Percentiles rank a stretch among this genome's conserved stretches.
Conservation (phyloP, 768 basidiomycete species). For the Dioszegia aurantiaca region DNA sequence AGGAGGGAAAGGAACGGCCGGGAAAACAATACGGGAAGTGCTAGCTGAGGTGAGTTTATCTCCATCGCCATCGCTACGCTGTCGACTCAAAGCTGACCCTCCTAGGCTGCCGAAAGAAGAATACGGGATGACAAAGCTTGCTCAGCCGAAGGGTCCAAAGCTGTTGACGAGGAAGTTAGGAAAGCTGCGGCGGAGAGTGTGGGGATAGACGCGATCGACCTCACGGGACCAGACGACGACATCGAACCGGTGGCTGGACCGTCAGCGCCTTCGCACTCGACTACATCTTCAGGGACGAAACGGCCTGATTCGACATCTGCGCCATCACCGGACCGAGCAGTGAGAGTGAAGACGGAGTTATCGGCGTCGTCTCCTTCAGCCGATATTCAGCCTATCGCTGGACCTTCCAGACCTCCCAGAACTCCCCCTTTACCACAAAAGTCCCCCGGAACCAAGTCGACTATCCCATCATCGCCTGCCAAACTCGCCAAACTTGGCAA, state of each 20-base stretch:
- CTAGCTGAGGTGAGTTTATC: conserved; percentile 62
- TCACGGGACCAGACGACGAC: conserved; percentile 53
- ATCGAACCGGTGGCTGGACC: conserved; percentile 52
- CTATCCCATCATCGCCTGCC: too few relatives aligned
- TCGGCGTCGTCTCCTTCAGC: too few relatives aligned
- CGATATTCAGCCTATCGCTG: neutral
- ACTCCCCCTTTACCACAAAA: neutral
- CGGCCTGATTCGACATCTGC: neutral
- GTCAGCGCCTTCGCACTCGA: too few relatives aligned
- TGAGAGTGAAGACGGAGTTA: neutral
- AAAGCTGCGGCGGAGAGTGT: conserved; percentile 70
- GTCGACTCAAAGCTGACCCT: neutral
- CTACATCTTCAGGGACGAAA: too few relatives aligned
- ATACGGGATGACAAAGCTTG: conserved; percentile 72
- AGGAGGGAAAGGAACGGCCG: conserved; percentile 56
- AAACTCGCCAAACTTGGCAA: too few relatives aligned
- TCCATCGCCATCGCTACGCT: conserved; percentile 6
- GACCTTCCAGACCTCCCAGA: neutral
- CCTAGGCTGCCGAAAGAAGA: conserved; percentile 83
- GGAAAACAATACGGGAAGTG: conserved; percentile 66
- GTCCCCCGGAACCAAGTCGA: neutral
- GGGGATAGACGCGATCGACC: conserved; percentile 57
- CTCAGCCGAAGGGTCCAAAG: conserved; percentile 36
- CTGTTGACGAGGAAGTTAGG: conserved; percentile 55
- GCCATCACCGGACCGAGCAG: conserved; percentile 27